These are phyloP conservation scores for Echeveria elegans DNA, from an alignment of 164 flowering plant genomes.

Conservation along the genomic window DNA sequence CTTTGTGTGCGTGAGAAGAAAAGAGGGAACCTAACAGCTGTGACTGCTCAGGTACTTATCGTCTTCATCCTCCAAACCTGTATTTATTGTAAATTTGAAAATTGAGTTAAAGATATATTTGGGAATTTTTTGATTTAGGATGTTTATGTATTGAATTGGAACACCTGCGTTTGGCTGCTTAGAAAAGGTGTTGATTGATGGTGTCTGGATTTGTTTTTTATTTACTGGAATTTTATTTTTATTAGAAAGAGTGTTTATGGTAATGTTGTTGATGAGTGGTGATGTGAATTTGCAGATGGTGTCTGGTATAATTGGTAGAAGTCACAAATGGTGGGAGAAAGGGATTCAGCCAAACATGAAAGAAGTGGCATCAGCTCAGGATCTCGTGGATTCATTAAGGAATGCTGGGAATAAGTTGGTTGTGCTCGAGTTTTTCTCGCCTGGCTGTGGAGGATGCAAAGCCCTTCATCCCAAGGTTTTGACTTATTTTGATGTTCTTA, in stretches of 20 bases:
- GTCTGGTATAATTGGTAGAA: conserved; percentile 32
- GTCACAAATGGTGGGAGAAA: conserved; percentile 80
- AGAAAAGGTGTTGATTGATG: too few species aligned
- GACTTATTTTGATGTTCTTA: background rate
- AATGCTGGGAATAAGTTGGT: conserved; percentile 68
- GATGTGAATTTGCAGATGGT: conserved; percentile 21
- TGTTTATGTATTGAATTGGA: too few species aligned
- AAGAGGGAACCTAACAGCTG: conserved; percentile 10
- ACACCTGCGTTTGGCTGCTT: too few species aligned
- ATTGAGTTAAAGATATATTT: too few species aligned
- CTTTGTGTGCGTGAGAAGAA: conserved; percentile 7
- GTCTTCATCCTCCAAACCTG: background rate
- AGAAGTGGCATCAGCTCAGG: conserved; percentile 52
- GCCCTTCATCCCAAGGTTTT: conserved; percentile 89
- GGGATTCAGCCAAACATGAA: conserved; percentile 65
- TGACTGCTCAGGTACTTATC: conserved; percentile 20
- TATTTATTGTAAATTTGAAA: too few species aligned
- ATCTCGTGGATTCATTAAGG: conserved; percentile 53
- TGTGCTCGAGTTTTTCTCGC: conserved; percentile 72
- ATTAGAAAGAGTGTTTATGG: background rate
- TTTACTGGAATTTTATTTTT: background rate
- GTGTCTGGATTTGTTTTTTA: too few species aligned
- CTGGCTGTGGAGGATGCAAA: conserved; percentile 88
- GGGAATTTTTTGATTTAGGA: too few species aligned
- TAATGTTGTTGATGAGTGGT: background rate